Percentiles rank a stretch among this genome's conserved stretches.
Conservation (phyloP, 495 filamentous ascomycete genomes). For the Lepidopterella palustris region DNA sequence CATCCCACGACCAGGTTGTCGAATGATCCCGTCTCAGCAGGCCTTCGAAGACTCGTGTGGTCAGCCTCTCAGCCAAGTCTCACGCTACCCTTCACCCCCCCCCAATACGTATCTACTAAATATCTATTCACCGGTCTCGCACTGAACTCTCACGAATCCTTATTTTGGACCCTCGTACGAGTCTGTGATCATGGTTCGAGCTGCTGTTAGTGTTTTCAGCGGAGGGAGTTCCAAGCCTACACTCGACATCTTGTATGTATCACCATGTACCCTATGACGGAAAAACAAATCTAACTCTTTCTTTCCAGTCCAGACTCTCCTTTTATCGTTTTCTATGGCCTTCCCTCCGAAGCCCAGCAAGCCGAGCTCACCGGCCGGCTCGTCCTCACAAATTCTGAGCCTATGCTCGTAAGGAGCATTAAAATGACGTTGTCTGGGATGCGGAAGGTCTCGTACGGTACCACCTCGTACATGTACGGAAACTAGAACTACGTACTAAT, state of each 20-base stretch:
- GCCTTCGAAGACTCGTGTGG: too few species aligned
- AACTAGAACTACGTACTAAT: not conserved
- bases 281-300: constrained; percentile 5
- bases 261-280: not conserved
- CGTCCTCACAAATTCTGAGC: constrained; percentile 32
- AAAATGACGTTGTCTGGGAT: constrained; percentile 33
- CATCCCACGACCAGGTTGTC: not conserved
- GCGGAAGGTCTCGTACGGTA: constrained; percentile 35
- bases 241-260: constrained; percentile 30
- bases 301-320: constrained; percentile 30
- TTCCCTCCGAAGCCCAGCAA: constrained; percentile 29
- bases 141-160: not conserved
- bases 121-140: constrained; percentile 9
- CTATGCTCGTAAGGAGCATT: constrained; percentile 33
- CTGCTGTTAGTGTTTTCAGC: constrained; percentile 20
- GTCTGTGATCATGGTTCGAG: constrained; percentile 16
- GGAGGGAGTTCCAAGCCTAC: constrained; percentile 14
- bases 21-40: not conserved
- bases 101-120: not conserved
- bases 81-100: not conserved
- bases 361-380: constrained; percentile 35
- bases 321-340: constrained; percentile 38
- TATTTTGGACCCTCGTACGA: constrained; percentile 1
- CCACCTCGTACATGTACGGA: not conserved
- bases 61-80: not conserved